Evolutionary conservation across 2,329 filamentous ascomycete genomes (phyloP).

Genomic region (Botrytis fragariae): DNA sequence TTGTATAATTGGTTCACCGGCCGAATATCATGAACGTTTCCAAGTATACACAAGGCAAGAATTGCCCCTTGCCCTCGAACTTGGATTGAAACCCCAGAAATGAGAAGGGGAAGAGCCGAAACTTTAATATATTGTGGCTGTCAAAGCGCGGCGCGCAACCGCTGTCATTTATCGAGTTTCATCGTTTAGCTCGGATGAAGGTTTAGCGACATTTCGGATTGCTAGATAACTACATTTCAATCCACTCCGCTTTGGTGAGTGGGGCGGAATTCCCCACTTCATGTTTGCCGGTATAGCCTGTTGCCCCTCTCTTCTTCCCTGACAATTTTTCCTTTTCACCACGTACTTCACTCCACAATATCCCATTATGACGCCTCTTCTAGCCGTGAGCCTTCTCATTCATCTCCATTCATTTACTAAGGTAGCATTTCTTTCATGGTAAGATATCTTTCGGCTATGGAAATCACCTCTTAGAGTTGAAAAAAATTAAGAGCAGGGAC

Average conservation of each 20-base stretch:
- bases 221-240: not conserved
- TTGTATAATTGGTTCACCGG: not conserved
- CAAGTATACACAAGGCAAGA: not conserved
- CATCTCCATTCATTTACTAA: not conserved
- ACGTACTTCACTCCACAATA: not conserved
- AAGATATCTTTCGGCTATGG: not conserved
- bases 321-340: not conserved
- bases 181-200: not conserved
- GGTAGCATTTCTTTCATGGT: not conserved
- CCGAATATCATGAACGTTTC: not conserved
- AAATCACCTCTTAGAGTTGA: not conserved
- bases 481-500: not conserved
- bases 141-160: slow-evolving; percentile 11
- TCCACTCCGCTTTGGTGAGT: not conserved
- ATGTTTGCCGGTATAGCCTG: not conserved
- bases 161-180: slow-evolving; percentile 9
- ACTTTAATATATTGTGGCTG: not conserved
- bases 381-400: not conserved
- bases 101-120: not conserved
- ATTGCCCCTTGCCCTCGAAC: not conserved
- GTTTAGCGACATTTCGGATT: not conserved
- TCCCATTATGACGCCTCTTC: not conserved
- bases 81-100: not conserved
- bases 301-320: slow-evolving; percentile 4
- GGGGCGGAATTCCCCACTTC: not conserved